Evolutionary conservation across 2,329 filamentous ascomycete species (phyloP).

Genomic region (Xylaria sp.): DNA sequence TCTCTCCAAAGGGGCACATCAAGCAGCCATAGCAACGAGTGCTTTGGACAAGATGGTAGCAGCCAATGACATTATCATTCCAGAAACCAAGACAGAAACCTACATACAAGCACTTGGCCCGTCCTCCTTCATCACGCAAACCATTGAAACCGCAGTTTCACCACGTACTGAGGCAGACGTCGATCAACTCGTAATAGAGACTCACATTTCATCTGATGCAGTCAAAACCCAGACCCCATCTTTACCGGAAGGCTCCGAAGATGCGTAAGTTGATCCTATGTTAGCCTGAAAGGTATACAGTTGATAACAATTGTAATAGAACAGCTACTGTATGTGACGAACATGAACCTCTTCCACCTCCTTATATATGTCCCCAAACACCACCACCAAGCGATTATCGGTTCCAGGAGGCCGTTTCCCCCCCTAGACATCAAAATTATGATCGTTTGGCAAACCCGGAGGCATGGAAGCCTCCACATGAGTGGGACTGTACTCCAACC

Average conservation of each 20-base stretch:
- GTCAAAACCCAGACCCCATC: slow-evolving; percentile 45
- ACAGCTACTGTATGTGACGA: slow-evolving; percentile 41
- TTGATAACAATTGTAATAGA: slow-evolving; percentile 23
- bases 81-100: slow-evolving; percentile 47
- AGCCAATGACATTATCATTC: slow-evolving; percentile 42
- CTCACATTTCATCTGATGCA: slow-evolving; percentile 52
- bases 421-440: slow-evolving; percentile 38
- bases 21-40: slow-evolving; percentile 48
- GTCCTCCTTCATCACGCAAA: slow-evolving; percentile 56
- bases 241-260: slow-evolving; percentile 47
- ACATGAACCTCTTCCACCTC: slow-evolving; percentile 37
- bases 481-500: slow-evolving; percentile 53
- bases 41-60: slow-evolving; percentile 50
- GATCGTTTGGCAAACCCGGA: slow-evolving; percentile 52
- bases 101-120: slow-evolving; percentile 55
- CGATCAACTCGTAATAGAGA: slow-evolving; percentile 51
- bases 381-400: slow-evolving; percentile 39
- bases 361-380: slow-evolving; percentile 41
- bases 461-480: slow-evolving; percentile 58
- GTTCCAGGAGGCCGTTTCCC: slow-evolving; percentile 41
- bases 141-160: slow-evolving; percentile 53
- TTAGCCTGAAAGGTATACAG: background rate
- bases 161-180: slow-evolving; percentile 49
- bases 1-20: slow-evolving; percentile 57
- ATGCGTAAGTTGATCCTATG: slow-evolving; percentile 43